Evolutionary conservation across 352 stramenopile species (phyloP).

Genomic region (Phytopythium delawarense): DNA sequence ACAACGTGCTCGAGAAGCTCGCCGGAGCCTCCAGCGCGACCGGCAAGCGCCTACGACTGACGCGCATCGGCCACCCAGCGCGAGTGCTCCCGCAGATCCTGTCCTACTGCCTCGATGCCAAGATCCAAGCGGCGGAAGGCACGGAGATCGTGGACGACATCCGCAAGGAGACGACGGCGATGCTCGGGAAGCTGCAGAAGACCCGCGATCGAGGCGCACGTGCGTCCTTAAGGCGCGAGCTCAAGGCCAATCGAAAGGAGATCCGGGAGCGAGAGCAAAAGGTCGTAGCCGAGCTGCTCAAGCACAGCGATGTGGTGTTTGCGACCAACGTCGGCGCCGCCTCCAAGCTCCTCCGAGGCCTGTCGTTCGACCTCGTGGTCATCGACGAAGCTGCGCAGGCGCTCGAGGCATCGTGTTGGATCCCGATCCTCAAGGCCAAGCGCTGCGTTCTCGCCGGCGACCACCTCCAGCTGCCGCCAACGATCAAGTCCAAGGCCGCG

Average conservation of each 20-base stretch:
- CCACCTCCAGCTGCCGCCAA: conserved; percentile 96
- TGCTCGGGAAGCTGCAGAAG: conserved; percentile 56
- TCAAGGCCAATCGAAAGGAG: conserved; percentile 94
- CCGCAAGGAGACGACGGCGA: conserved; percentile 82
- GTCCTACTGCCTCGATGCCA: conserved; percentile 92
- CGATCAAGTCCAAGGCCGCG: conserved; percentile 90
- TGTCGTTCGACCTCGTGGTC: conserved; percentile 94
- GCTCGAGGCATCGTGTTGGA: conserved; percentile 96
- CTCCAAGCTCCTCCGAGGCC: conserved; percentile 85
- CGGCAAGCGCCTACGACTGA: conserved; percentile 34
- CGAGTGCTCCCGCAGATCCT: conserved; percentile 89
- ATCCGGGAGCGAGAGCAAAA: conserved; percentile 91
- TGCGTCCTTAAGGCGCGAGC: conserved; percentile 61
- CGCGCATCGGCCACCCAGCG: conserved; percentile 93
- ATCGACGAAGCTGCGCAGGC: conserved; percentile 97
- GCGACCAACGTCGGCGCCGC: conserved; percentile 95
- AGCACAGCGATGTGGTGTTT: conserved; percentile 93
- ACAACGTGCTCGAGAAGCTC: conserved; percentile 97
- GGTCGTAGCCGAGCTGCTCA: conserved; percentile 90
- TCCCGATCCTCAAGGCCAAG: conserved; percentile 92
- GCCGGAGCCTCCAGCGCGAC: conserved; percentile 29
- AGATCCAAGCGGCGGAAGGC: conserved; percentile 89
- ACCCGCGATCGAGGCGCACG: conserved; percentile 46
- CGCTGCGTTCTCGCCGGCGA: conserved; percentile 91
- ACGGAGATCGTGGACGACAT: conserved; percentile 97